Conservation (phyloP, 2,329 filamentous ascomycete species). For the Blumeria hordei region DNA sequence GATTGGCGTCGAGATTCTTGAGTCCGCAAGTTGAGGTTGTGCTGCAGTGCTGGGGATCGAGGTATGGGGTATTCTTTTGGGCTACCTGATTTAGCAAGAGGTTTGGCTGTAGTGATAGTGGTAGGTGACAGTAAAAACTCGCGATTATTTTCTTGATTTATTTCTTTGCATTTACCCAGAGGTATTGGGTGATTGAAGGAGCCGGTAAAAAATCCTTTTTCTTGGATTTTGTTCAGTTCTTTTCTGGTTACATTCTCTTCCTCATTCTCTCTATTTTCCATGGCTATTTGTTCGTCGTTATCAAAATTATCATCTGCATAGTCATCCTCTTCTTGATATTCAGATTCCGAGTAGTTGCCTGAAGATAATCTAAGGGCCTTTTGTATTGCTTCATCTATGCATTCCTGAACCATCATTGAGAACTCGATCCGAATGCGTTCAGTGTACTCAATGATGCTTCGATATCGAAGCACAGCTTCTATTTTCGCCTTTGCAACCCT, state of each 20-base stretch:
- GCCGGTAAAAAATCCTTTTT: slow-evolving; percentile 26
- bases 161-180: slow-evolving; percentile 17
- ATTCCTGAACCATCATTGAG: slow-evolving; percentile 77
- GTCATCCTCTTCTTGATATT: slow-evolving; percentile 5
- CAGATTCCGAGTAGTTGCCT: slow-evolving; percentile 58
- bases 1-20: slow-evolving; percentile 50
- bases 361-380: slow-evolving; percentile 77
- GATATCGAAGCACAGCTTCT: slow-evolving; percentile 75
- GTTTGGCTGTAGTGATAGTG: slow-evolving; percentile 21
- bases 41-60: slow-evolving; percentile 47
- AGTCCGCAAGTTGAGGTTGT: slow-evolving; percentile 30
- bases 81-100: slow-evolving; percentile 62
- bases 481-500: slow-evolving; percentile 68
- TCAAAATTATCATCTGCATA: too few relatives aligned
- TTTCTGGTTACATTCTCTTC: slow-evolving; percentile 16
- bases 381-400: slow-evolving; percentile 72
- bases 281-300: too few relatives aligned
- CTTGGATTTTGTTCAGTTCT: slow-evolving; percentile 19
- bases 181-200: slow-evolving; percentile 36
- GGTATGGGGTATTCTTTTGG: slow-evolving; percentile 81
- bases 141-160: slow-evolving; percentile 12
- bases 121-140: slow-evolving; percentile 24
- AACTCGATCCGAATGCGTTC: slow-evolving; percentile 91
- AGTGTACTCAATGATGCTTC: slow-evolving; percentile 82
- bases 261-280: too few relatives aligned